Conservation (phyloP, 2,329 filamentous ascomycete genomes). For the Leptodontidium sp. region DNA sequence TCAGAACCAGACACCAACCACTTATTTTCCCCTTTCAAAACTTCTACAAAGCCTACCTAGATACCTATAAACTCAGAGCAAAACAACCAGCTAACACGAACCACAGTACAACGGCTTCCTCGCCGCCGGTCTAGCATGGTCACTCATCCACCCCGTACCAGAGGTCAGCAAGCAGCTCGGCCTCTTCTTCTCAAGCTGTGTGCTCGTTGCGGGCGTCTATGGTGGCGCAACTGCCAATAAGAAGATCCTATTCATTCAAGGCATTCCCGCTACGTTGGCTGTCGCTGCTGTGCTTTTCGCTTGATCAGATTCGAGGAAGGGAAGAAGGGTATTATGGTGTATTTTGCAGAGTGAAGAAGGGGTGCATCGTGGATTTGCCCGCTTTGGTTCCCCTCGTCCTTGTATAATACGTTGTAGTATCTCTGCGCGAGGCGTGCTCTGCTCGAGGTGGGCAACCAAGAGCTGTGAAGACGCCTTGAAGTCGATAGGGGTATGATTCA, state of each 20-base stretch:
- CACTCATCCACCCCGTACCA: constrained; percentile 54
- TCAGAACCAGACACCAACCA: too few relatives aligned
- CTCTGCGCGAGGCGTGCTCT: too few relatives aligned
- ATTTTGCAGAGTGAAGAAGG: neutral
- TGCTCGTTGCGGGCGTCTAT: constrained; percentile 55
- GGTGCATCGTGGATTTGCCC: neutral
- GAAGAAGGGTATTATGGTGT: neutral
- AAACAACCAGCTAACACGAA: neutral
- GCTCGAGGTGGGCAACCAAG: too few relatives aligned
- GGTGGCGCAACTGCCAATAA: constrained; percentile 53
- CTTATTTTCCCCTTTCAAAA: too few relatives aligned
- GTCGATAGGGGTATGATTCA: too few relatives aligned
- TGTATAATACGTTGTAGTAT: too few relatives aligned
- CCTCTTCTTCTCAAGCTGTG: constrained; percentile 57
- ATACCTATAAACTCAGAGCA: too few relatives aligned
- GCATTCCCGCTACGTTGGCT: constrained; percentile 48
- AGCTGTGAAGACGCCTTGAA: too few relatives aligned
- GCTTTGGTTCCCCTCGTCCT: neutral
- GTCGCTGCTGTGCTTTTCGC: constrained; percentile 43
- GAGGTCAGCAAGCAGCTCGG: constrained; percentile 54
- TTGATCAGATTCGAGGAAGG: constrained; percentile 1
- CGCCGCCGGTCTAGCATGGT: constrained; percentile 58
- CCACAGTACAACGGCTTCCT: constrained; percentile 58
- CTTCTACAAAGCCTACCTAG: neutral
- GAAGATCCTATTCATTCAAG: constrained; percentile 56